A percentile compares a stretch with the other conserved stretches of the same genome.
phyloP scores from a whole-genome alignment of 768 basidiomycete genomes.

The Hypholoma fasciculare region DNA sequence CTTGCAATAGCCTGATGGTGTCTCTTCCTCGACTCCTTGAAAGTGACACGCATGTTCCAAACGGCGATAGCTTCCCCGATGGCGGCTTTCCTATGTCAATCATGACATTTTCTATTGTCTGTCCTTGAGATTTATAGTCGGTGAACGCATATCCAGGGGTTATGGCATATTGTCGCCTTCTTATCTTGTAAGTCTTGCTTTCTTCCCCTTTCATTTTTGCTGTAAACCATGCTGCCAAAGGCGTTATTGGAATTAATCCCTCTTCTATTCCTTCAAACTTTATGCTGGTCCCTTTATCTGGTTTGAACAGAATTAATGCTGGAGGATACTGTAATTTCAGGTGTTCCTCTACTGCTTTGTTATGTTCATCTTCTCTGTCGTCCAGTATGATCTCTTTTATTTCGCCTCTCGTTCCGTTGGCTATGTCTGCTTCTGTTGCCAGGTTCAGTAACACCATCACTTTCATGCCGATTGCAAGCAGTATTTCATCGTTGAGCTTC shows the following conservation, averaged over 20 bases:
- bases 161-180: constrained; percentile 28
- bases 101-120: constrained; percentile 32
- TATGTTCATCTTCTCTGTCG: too few relatives aligned
- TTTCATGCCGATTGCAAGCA: too few relatives aligned
- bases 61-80: constrained; percentile 20
- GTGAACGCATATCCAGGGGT: constrained; percentile 40
- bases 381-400: too few relatives aligned
- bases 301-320: too few relatives aligned
- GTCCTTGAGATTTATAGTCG: constrained; percentile 40
- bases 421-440: too few relatives aligned
- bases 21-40: constrained; percentile 9
- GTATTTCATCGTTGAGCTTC: too few relatives aligned
- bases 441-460: too few relatives aligned
- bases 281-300: neutral
- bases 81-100: constrained; percentile 35
- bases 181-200: constrained; percentile 9
- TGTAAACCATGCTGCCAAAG: neutral
- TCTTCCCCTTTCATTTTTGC: neutral
- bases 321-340: too few relatives aligned
- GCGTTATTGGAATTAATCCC: constrained; percentile 7
- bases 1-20: constrained; percentile 5
- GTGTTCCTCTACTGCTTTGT: too few relatives aligned
- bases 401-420: too few relatives aligned
- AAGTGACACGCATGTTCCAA: constrained; percentile 31
- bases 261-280: constrained; percentile 24